Evolutionary conservation across 768 basidiomycete species (phyloP), one percentile per base, ranked within the genome.

Genomic region (Leccinum disarticulatum): DNA sequence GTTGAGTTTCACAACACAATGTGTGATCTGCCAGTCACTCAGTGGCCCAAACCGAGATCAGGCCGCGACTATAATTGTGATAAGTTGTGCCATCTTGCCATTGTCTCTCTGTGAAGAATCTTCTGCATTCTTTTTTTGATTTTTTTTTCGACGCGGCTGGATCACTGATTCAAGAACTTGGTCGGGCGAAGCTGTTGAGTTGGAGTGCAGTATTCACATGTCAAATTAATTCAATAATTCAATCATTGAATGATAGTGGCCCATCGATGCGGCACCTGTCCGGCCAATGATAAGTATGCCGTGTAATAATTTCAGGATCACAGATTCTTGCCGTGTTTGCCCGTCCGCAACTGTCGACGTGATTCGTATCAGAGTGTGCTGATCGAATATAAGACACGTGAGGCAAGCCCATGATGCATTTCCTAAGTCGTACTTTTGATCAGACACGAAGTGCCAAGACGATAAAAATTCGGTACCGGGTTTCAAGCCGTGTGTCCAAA

Each of bases 371-470:
- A 25, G 19, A 47, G 25, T 10, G 46, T 6, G 46, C 13, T 49
- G 48, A 49, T 27, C 22, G 8, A 9, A n/a, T 25, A 49, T 49
- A 49, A 11, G 43, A 19, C 43, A 19, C 43, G 25, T 15, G 22
- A 27, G 27, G 7, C 22, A 14, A 47, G 11, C n/a, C 19, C 46
- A 22, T 6, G 38, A 17, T 17, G 38, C 14, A 15, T 38, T 15
- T 49, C 25, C 27, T 19, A 27, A 27, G 27, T 49, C 27, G 27
- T 11, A 49, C 14, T 15, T 49, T 25, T 27, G 48, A 41, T 41
- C 38, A 49, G 48, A 59, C 57, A 59, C 15, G 31, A 41, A 48
- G 60, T 55, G 33, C 22, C 22, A 22, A 61, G 30, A 50, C 25
- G 35, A 19, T 43, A 15, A 57, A 14, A 15, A 2, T 10, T 17